phyloP scores from a whole-genome alignment of 2,329 filamentous ascomycete genomes.

The Alternaria alternata region DNA sequence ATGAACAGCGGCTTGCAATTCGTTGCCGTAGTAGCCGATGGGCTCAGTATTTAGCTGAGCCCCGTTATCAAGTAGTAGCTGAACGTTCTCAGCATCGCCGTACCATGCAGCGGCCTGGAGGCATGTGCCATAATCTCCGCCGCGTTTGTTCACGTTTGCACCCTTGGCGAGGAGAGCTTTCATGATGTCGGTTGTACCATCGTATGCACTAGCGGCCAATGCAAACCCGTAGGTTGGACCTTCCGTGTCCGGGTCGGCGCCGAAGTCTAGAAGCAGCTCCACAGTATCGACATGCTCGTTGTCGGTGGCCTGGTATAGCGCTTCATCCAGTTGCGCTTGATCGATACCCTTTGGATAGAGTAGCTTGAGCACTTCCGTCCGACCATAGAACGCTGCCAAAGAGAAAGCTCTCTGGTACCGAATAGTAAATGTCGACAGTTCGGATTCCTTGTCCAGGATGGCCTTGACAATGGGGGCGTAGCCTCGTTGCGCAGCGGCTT shows the following conservation, averaged over 20 bases:
- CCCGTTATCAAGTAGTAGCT: constrained; percentile 31
- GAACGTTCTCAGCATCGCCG: constrained; percentile 30
- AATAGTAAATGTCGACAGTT: constrained; percentile 7
- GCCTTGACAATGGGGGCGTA: constrained; percentile 24
- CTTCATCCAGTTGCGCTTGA: constrained; percentile 24
- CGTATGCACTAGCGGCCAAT: constrained; percentile 29
- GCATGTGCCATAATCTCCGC: constrained; percentile 31
- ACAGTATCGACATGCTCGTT: constrained; percentile 31
- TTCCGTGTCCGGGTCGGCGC: constrained; percentile 31
- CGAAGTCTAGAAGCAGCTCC: constrained; percentile 28
- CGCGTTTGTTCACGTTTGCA: constrained; percentile 32
- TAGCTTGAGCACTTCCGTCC: constrained; percentile 25
- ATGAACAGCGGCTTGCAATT: constrained; percentile 32
- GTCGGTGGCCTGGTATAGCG: constrained; percentile 29
- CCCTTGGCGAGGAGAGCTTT: constrained; percentile 26
- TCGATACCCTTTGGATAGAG: constrained; percentile 20
- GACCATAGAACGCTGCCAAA: constrained; percentile 28
- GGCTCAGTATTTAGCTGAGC: constrained; percentile 30
- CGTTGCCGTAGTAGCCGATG: constrained; percentile 27
- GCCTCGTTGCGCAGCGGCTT: constrained; percentile 29
- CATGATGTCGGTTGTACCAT: constrained; percentile 31
- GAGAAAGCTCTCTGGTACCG: constrained; percentile 31
- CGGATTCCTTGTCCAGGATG: constrained; percentile 21
- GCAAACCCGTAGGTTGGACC: constrained; percentile 32
- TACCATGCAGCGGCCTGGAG: constrained; percentile 27